Conservation (phyloP, 2,329 filamentous ascomycete genomes). For the Fusarium sp. region DNA sequence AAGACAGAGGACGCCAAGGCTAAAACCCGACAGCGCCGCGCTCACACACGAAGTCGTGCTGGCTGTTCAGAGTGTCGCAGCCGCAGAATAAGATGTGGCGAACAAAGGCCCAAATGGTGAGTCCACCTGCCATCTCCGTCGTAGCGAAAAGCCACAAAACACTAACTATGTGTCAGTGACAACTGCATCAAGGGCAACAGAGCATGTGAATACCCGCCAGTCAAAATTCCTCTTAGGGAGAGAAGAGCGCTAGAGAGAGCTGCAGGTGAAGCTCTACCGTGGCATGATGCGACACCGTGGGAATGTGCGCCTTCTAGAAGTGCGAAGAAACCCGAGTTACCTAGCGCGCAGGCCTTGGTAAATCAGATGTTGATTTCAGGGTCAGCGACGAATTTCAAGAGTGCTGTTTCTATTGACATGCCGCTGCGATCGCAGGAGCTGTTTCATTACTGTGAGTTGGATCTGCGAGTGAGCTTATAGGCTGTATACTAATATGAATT, state of each 20-base stretch:
- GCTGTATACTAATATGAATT: not conserved
- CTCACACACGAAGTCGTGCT: conserved; percentile 17
- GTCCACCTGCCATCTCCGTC: not conserved
- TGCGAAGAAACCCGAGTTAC: not conserved
- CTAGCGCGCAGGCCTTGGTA: not conserved
- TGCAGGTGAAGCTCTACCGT: conserved; percentile 1
- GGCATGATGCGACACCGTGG: not conserved
- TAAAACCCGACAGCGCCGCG: conserved; percentile 10
- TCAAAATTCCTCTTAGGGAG: conserved; percentile 15
- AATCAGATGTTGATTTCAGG: conserved; percentile 1
- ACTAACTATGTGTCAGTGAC: not conserved
- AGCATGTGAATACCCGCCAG: conserved; percentile 7
- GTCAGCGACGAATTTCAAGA: not conserved
- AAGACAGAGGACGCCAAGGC: not conserved
- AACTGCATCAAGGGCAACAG: conserved; percentile 6
- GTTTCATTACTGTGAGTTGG: conserved; percentile 17
- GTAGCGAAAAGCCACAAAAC: not conserved
- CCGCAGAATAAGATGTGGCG: conserved; percentile 20
- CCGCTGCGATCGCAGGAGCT: conserved; percentile 20
- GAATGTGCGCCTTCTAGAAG: not conserved
- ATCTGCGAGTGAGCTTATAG: rapidly evolving
- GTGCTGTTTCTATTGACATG: conserved; percentile 12
- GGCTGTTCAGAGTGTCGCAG: conserved; percentile 20
- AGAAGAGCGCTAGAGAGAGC: conserved; percentile 15
- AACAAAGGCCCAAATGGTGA: conserved; percentile 21